A percentile compares a stretch with the other conserved stretches of the same genome.
phyloP scores from a whole-genome alignment of 192 early-diverging fungal genomes.

The Entomortierella parvispora region DNA sequence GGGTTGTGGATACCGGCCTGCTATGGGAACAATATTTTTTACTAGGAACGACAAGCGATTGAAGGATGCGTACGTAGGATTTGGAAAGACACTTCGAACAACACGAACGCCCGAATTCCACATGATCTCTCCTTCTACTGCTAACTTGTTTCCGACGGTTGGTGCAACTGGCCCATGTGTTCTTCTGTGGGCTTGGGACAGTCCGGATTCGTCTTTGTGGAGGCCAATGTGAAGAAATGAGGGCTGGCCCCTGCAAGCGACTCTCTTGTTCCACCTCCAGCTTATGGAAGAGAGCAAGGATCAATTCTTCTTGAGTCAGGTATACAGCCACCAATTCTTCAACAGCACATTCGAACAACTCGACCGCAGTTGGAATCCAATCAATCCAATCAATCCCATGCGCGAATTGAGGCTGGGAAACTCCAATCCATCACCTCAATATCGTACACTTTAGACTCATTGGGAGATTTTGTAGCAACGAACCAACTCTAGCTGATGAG shows the following conservation, averaged over 20 bases:
- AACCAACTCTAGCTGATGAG: too few relatives aligned
- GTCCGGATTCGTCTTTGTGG: conserved; percentile 85
- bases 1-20: conserved; percentile 79
- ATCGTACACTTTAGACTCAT: too few relatives aligned
- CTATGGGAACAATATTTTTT: conserved; percentile 80
- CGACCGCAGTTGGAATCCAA: conserved; percentile 36
- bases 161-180: conserved; percentile 69
- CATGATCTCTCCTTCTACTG: not conserved
- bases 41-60: conserved; percentile 79
- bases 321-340: not conserved
- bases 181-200: conserved; percentile 78
- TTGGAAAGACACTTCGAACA: conserved; percentile 47
- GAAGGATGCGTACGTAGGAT: conserved; percentile 74
- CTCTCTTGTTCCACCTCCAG: conserved; percentile 77
- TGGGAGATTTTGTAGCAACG: too few relatives aligned
- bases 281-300: conserved; percentile 80
- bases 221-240: conserved; percentile 88
- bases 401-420: conserved; percentile 37
- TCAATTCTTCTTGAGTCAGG: conserved; percentile 68
- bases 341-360: not conserved
- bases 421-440: too few relatives aligned
- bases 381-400: conserved; percentile 40
- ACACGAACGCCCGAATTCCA: too few relatives aligned
- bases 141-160: conserved; percentile 76
- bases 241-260: conserved; percentile 79